These are phyloP conservation scores for Saturnispora zaruensis DNA, from an alignment of 805 yeast species.

Conservation along the genomic window DNA sequence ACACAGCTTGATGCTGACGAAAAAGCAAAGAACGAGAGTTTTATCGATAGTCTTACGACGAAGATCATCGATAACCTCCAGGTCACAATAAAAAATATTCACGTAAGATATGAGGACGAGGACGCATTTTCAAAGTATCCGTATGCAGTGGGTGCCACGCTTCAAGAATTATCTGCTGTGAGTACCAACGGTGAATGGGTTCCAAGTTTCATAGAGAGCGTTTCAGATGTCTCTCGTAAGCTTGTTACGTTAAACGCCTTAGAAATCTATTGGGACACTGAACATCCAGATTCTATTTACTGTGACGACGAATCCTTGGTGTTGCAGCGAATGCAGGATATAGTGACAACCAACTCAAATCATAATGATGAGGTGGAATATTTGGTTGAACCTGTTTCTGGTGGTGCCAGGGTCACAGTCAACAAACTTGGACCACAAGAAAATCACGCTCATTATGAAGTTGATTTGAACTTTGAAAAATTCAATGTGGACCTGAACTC, in stretches of 20 bases:
- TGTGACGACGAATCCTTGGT: constrained; percentile 41
- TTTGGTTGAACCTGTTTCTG: constrained; percentile 79
- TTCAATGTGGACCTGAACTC: constrained; percentile 82
- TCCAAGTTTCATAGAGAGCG: constrained; percentile 73
- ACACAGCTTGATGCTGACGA: constrained; percentile 21
- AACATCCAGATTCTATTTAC: constrained; percentile 37
- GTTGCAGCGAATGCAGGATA: constrained; percentile 37
- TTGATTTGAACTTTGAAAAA: constrained; percentile 77
- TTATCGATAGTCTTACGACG: constrained; percentile 78
- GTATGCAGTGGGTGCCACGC: constrained; percentile 72
- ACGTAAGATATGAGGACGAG: constrained; percentile 82
- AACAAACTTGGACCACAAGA: constrained; percentile 74
- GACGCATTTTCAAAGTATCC: constrained; percentile 63
- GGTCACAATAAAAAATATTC: constrained; percentile 83
- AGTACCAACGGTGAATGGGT: constrained; percentile 82
- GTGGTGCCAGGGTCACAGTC: constrained; percentile 72
- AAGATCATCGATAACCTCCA: constrained; percentile 91
- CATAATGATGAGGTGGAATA: constrained; percentile 36
- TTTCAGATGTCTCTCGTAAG: constrained; percentile 62
- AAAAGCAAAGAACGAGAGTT: constrained; percentile 58
- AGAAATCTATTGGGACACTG: constrained; percentile 79
- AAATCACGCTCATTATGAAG: constrained; percentile 55
- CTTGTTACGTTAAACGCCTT: constrained; percentile 65
- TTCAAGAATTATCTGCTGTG: constrained; percentile 82
- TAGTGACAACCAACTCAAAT: constrained; percentile 28